Evolutionary conservation across 2,329 filamentous ascomycete genomes (phyloP), one percentile per base, ranked within the genome.

Genomic region (Trichophyton simii): DNA sequence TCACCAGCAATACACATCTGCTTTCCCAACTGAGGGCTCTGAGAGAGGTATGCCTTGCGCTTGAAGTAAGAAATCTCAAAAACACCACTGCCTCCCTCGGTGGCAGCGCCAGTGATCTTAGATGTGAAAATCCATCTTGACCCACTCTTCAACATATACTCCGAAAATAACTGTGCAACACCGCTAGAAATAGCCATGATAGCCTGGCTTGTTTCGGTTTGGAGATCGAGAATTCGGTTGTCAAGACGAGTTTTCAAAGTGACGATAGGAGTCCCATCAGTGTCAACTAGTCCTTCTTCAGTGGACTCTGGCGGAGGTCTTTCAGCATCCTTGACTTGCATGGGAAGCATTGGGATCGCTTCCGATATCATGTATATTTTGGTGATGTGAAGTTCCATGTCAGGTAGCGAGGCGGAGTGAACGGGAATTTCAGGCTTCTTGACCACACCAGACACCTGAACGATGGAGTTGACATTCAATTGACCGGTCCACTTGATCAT

Each of bases 401-500:
- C 80, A 67, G 84, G 84, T 61, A 97, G 87, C 15, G 84, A 86
- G 62, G 89, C 89, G 70, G 89, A 94, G 77, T 95, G 94, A 73
- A 97, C 88, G 2, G 89, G 88, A 71, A 95, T 90, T 22, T 87
- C 82, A 0, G 91, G 88, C 77, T 87, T 87, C 79, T 91, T 83
- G 60, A 97, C 86, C 36, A 81, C 78, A 66, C 87, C 94, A 70
- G 95, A 88, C 63, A 96, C 85, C 46, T 86, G 78, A 28, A 96
- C 85, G 68, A 88, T 91, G 67, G 87, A 90, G 79, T 96, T 92
- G 54, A 87, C 80, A 70, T 84, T 87, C 67, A 96, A 77, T 50
- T 79, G 82, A 57, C 83, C 84, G 58, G 87, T 85, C 84, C 88
- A 97, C 78, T 97, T 97, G 72, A 96, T 89, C 92, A 97, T 97